Evolutionary conservation across 495 filamentous ascomycete species (phyloP).

Genomic region (Penicillium subrubescens): DNA sequence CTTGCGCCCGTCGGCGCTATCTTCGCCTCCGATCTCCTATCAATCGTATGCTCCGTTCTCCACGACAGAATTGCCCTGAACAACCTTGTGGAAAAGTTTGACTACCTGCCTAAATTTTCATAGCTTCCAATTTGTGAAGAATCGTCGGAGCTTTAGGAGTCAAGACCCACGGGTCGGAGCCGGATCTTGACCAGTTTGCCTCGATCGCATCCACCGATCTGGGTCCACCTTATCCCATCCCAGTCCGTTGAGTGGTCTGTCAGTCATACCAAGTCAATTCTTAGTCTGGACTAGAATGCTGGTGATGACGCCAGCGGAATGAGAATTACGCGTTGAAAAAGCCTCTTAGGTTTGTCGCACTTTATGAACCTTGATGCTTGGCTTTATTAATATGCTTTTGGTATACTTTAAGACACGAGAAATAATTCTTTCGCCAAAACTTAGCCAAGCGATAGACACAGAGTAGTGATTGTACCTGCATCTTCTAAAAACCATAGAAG

Average conservation of each 20-base stretch:
- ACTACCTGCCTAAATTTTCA: slow-evolving; percentile 9
- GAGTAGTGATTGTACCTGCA: background rate
- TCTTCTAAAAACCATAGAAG: background rate
- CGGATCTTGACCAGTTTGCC: slow-evolving; percentile 8
- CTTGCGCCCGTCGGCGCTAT: background rate
- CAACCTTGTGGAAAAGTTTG: background rate
- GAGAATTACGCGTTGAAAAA: slow-evolving; percentile 10
- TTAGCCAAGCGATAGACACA: background rate
- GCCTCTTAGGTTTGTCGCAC: background rate
- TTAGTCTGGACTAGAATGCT: background rate
- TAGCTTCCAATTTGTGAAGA: background rate
- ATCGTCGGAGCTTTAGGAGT: background rate
- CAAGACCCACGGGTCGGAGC: slow-evolving; percentile 5
- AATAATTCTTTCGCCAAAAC: background rate
- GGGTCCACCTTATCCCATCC: background rate
- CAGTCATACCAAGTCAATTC: background rate
- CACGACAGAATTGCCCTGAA: background rate
- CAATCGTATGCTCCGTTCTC: background rate
- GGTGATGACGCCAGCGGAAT: background rate
- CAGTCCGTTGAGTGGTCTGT: background rate
- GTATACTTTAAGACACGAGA: background rate
- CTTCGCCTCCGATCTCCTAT: background rate
- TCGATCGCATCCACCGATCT: slow-evolving; percentile 10
- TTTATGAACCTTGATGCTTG: background rate
- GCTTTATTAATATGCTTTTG: background rate